Evolutionary conservation across 345 rosid genomes (phyloP).

Genomic region (thale cress (Arabidopsis thaliana)): DNA sequence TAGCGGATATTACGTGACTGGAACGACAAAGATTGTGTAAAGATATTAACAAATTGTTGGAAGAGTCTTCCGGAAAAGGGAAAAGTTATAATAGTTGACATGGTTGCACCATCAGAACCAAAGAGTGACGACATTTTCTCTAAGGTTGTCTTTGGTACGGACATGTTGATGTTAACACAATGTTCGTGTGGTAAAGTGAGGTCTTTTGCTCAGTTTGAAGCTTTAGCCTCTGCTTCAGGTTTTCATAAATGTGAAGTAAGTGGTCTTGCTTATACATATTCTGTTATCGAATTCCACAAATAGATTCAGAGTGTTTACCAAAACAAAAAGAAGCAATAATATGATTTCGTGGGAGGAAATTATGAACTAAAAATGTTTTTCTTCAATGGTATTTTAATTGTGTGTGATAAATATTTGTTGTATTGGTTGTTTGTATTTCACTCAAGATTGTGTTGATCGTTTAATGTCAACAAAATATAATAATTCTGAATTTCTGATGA

Average conservation of each 20-base stretch:
- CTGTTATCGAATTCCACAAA: constrained; percentile 27
- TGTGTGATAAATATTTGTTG: background rate
- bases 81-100: constrained; percentile 23
- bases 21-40: constrained; percentile 13
- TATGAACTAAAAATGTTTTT: background rate
- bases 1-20: constrained; percentile 27
- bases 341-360: background rate
- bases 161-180: constrained; percentile 18
- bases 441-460: background rate
- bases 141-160: background rate
- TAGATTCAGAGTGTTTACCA: background rate
- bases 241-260: background rate
- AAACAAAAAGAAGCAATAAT: background rate
- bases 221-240: constrained; percentile 25
- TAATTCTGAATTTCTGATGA: background rate
- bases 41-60: constrained; percentile 18
- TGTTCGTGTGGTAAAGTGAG: background rate
- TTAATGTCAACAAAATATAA: background rate
- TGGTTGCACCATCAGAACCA: constrained; percentile 14
- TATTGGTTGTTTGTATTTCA: background rate
- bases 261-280: background rate
- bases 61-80: constrained; percentile 16
- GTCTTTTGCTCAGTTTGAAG: constrained; percentile 12
- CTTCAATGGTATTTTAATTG: background rate
- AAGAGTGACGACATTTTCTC: background rate